These are phyloP conservation scores for Rosa hybrid DNA, from an alignment of 331 rosid genomes.

Conservation along the genomic window DNA sequence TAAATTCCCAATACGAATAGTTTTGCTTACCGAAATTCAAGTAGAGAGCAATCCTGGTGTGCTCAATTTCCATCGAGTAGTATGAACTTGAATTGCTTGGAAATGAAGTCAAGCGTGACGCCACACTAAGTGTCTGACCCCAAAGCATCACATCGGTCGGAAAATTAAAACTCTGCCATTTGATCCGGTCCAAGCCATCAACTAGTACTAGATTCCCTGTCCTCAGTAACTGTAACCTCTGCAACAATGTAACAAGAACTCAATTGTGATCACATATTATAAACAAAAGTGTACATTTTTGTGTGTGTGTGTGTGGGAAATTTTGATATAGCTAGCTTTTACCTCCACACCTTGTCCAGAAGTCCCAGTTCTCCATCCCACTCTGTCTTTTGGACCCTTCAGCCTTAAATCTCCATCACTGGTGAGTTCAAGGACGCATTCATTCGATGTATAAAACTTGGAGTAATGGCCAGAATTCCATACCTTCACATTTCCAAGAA, in stretches of 20 bases:
- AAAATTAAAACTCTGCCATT: constrained; percentile 97
- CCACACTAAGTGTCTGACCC: constrained; percentile 81
- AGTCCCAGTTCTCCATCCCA: constrained; percentile 96
- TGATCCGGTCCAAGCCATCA: constrained; percentile 48
- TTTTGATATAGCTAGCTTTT: constrained; percentile 19
- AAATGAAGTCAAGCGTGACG: constrained; percentile 67
- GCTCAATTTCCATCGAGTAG: constrained; percentile 74
- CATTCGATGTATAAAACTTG: constrained; percentile 51
- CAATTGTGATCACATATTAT: background rate
- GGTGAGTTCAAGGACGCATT: constrained; percentile 63
- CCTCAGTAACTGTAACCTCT: constrained; percentile 55
- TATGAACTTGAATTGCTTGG: constrained; percentile 49
- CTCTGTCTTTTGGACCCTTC: constrained; percentile 57
- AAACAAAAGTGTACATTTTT: background rate
- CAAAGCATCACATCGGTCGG: constrained; percentile 81
- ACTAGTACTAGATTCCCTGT: constrained; percentile 74
- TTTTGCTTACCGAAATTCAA: constrained; percentile 51
- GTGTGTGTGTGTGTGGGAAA: background rate
- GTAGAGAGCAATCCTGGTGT: constrained; percentile 56
- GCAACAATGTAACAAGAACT: constrained; percentile 40
- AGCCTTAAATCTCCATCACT: constrained; percentile 76
- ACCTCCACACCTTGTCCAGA: constrained; percentile 92
- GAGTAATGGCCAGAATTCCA: constrained; percentile 87
- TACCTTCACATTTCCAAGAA: constrained; percentile 84
- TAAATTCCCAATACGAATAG: constrained; percentile 89